phyloP scores from a whole-genome alignment of 2,329 filamentous ascomycete species.

The Blastomyces emzantsi region DNA sequence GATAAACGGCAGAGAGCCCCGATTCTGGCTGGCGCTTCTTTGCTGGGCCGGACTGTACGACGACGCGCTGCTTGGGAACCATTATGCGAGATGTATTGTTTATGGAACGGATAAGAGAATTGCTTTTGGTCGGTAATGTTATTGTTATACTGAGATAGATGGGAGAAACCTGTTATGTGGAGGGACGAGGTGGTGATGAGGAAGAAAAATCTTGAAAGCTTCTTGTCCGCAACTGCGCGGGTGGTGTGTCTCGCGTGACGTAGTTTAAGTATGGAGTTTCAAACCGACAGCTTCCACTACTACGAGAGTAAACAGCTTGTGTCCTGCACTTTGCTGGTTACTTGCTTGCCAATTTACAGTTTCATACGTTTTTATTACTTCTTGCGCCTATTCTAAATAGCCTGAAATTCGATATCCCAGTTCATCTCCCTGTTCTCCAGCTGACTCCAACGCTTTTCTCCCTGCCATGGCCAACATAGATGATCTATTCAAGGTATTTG shows the following conservation, averaged over 20 bases:
- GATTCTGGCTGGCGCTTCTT: conserved; percentile 30
- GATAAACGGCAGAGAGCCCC: conserved; percentile 50
- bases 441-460: background rate
- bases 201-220: background rate
- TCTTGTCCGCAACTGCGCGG: conserved; percentile 4
- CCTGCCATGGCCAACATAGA: conserved; percentile 50
- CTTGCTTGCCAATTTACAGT: background rate
- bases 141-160: background rate
- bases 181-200: background rate
- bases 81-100: conserved; percentile 36
- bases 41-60: conserved; percentile 41
- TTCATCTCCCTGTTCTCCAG: background rate
- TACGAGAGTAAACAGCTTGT: background rate
- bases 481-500: conserved; percentile 49
- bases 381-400: background rate
- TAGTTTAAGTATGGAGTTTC: background rate
- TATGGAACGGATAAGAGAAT: background rate
- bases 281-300: too few relatives aligned
- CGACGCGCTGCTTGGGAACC: conserved; percentile 53
- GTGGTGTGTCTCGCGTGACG: conserved; percentile 1
- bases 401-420: background rate
- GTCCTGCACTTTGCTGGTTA: background rate
- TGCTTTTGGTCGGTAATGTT: background rate
- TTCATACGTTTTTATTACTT: background rate
- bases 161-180: background rate